phyloP scores from a whole-genome alignment of 345 rosid genomes.

The Clausena lansium region DNA sequence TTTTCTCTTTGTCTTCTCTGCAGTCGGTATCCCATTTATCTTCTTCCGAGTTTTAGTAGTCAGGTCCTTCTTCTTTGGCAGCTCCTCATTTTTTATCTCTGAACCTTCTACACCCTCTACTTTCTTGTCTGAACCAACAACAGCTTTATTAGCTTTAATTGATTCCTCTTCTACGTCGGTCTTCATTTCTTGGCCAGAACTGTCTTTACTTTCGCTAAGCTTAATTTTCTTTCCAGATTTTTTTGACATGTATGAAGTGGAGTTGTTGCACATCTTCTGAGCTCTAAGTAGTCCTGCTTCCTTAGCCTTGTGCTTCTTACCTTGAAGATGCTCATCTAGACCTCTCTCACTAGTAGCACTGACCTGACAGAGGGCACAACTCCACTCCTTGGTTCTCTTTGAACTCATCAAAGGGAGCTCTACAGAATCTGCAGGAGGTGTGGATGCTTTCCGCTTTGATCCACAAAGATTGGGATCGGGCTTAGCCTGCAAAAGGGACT shows the following conservation, averaged over 20 bases:
- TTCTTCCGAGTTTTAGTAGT: background rate
- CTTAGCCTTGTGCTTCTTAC: slow-evolving; percentile 44
- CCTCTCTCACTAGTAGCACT: slow-evolving; percentile 35
- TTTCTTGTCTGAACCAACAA: slow-evolving; percentile 18
- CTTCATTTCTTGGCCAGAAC: slow-evolving; percentile 9
- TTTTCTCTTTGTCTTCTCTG: slow-evolving; percentile 11
- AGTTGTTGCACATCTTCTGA: slow-evolving; percentile 10
- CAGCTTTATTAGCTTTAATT: slow-evolving; percentile 14
- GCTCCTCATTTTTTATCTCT: slow-evolving; percentile 10
- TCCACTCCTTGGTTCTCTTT: slow-evolving; percentile 41
- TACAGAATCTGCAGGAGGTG: slow-evolving; percentile 16
- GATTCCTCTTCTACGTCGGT: background rate
- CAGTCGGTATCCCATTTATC: background rate
- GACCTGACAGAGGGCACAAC: slow-evolving; percentile 51
- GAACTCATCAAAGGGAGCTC: slow-evolving; percentile 15
- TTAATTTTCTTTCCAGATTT: slow-evolving; percentile 10
- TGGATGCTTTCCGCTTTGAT: slow-evolving; percentile 42
- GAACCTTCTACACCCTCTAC: background rate
- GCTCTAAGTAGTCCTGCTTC: slow-evolving; percentile 31
- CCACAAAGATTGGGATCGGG: slow-evolving; percentile 35
- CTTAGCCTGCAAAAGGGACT: slow-evolving; percentile 46
- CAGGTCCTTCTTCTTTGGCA: background rate
- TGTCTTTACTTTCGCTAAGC: background rate
- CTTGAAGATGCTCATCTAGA: slow-evolving; percentile 39
- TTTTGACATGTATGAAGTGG: slow-evolving; percentile 5